Evolutionary conservation across 2,329 filamentous ascomycete species (phyloP), one percentile per base, ranked within the genome.

Genomic region (Ceratocystis lukuohia): DNA sequence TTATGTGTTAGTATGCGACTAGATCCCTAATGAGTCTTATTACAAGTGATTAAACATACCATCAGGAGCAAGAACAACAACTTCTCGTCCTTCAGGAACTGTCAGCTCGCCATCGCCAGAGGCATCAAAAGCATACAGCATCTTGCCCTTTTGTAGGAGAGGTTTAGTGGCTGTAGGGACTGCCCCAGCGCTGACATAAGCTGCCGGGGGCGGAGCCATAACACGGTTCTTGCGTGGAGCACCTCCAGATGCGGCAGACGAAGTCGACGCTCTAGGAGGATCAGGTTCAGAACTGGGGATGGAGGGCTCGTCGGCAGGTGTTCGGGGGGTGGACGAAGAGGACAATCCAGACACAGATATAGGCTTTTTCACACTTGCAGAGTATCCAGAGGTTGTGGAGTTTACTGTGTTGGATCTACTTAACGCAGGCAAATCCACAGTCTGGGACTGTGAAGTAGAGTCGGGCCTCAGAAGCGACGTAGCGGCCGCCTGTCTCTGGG

Each of bases 51-150:
- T 44, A 68, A 67, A 79, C 85, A 79, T 83, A 96, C 91, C 91
- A 77, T 99, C 95, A 20, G 89, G 84, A 73, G 96, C 92, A 3
- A 96, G 72, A 57, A 97, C 81, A 0, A 79, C 78, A 37, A 99
- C 82, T 7, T 95, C 88, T 65, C 86, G 83, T 12, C 90, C 91
- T 70, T 96, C 93, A 3, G 84, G 77, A 0, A 96, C 85, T 0
- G 84, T 86, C 15, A 97, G 76, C 74, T 99, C 94, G 5, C 91
- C 93, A 0, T 89, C 86, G 1, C 87, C 88, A 65, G 80, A 87
- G 7, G 87, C 88, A 69, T 95, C 87, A 72, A 96, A 99, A 0
- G 83, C 71, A 73, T 96, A 99, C 0, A 96, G 71, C 92, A 97
- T 96, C 76, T 87, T 95, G 61, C 89, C 93, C 74, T 81, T 88